Percentiles rank a stretch among this genome's conserved stretches.
These are phyloP conservation scores for Conoideocrella luteorostrata DNA, from an alignment of 2,329 filamentous ascomycete genomes.

Conservation along the genomic window DNA sequence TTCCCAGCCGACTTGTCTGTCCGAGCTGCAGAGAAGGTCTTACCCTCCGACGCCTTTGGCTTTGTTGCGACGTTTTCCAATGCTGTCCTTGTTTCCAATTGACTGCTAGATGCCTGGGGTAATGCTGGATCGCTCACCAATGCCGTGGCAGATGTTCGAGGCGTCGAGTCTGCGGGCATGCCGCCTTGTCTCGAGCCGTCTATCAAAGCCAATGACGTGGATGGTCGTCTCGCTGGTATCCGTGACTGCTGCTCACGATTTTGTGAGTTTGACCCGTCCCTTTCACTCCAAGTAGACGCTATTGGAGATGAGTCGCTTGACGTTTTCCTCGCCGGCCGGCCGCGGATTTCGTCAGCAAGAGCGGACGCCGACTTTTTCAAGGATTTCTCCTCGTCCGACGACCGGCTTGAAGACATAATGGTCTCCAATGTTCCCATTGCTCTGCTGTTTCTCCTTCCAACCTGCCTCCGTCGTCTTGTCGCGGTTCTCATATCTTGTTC, in stretches of 20 bases:
- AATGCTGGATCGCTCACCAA: constrained; percentile 50
- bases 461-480: constrained; percentile 32
- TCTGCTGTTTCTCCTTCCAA: constrained; percentile 39
- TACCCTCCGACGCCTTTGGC: neutral
- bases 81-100: constrained; percentile 39
- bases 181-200: constrained; percentile 28
- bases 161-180: constrained; percentile 21
- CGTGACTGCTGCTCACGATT: constrained; percentile 15
- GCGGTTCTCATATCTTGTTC: constrained; percentile 36
- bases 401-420: constrained; percentile 60
- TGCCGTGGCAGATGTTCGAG: constrained; percentile 30
- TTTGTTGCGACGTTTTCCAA: constrained; percentile 7
- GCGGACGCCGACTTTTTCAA: constrained; percentile 54
- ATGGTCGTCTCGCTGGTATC: constrained; percentile 18
- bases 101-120: constrained; percentile 48
- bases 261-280: constrained; percentile 18
- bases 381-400: constrained; percentile 55
- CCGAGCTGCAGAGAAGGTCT: neutral
- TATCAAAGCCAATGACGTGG: constrained; percentile 30
- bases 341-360: constrained; percentile 48
- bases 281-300: constrained; percentile 22
- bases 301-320: constrained; percentile 25
- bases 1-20: constrained; percentile 20
- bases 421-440: constrained; percentile 60
- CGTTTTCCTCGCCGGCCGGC: constrained; percentile 36